Conservation (phyloP, 441 rosid species). For the Adansonia madagascariensis region DNA sequence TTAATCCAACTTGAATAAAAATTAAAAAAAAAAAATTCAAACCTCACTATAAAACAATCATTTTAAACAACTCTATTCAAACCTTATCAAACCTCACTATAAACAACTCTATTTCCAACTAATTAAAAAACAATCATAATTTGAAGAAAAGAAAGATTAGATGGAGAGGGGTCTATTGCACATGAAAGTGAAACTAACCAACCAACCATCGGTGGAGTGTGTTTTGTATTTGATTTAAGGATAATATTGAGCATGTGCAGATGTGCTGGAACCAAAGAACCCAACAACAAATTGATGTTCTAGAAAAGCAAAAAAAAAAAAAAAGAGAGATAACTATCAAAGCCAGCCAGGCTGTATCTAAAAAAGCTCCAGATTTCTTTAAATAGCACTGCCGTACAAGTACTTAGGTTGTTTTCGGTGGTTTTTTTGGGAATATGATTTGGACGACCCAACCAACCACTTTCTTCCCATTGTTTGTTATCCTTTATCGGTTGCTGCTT, state of each 20-base stretch:
- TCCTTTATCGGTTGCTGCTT: no score
- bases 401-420: slow-evolving; percentile 15
- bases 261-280: slow-evolving; percentile 19
- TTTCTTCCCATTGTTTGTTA: not conserved
- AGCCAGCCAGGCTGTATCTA: slow-evolving; percentile 29
- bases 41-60: no score
- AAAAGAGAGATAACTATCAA: not conserved
- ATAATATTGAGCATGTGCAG: not conserved
- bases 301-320: slow-evolving; percentile 15
- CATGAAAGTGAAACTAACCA: not conserved
- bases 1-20: no score
- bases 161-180: not conserved
- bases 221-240: not conserved
- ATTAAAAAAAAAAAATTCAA: no score
- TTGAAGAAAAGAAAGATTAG: not conserved
- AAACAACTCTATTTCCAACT: not conserved
- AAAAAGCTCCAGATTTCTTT: not conserved
- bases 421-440: slow-evolving; percentile 24
- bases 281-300: not conserved
- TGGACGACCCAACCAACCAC: slow-evolving; percentile 18
- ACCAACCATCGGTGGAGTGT: not conserved
- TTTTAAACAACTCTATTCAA: no score
- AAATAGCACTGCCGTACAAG: slow-evolving; percentile 31
- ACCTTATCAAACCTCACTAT: no score
- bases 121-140: not conserved